Evolutionary conservation across 2,329 filamentous ascomycete genomes (phyloP).

Genomic region (Truncatella angustata): DNA sequence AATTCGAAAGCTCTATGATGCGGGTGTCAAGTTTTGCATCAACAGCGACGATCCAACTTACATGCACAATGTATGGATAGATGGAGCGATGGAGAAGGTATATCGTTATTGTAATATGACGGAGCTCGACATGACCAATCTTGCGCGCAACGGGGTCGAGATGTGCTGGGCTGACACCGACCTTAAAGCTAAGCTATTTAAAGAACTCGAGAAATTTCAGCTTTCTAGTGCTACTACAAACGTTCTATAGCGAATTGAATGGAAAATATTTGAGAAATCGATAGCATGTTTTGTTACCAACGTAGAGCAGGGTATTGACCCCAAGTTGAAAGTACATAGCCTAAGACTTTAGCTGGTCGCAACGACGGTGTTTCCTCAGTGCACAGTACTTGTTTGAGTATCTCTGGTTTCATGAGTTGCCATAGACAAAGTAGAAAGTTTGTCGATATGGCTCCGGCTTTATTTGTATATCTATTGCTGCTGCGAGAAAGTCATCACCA

Average conservation of each 20-base stretch:
- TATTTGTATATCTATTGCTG: not conserved
- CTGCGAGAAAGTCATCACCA: not conserved
- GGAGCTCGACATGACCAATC: conserved; percentile 38
- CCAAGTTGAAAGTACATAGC: not conserved
- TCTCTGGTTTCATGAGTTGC: not conserved
- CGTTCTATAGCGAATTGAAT: not conserved
- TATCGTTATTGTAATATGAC: conserved; percentile 38
- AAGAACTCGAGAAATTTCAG: conserved; percentile 20
- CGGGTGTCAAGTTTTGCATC: conserved; percentile 44
- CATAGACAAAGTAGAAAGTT: not conserved
- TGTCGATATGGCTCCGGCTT: not conserved
- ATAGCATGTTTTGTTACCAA: no score
- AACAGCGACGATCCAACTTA: conserved; percentile 49
- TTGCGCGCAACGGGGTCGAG: conserved; percentile 40
- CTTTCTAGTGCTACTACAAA: no score
- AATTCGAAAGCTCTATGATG: conserved; percentile 39
- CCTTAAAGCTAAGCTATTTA: conserved; percentile 30
- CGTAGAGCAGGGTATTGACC: not conserved
- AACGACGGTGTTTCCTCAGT: not conserved
- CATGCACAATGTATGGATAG: conserved; percentile 48
- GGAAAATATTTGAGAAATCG: no score
- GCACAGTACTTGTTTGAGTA: not conserved
- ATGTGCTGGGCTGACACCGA: conserved; percentile 44
- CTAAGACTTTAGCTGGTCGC: not conserved
- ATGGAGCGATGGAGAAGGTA: conserved; percentile 44